Evolutionary conservation across 768 basidiomycete genomes (phyloP).

Genomic region (Suillus weaverae): DNA sequence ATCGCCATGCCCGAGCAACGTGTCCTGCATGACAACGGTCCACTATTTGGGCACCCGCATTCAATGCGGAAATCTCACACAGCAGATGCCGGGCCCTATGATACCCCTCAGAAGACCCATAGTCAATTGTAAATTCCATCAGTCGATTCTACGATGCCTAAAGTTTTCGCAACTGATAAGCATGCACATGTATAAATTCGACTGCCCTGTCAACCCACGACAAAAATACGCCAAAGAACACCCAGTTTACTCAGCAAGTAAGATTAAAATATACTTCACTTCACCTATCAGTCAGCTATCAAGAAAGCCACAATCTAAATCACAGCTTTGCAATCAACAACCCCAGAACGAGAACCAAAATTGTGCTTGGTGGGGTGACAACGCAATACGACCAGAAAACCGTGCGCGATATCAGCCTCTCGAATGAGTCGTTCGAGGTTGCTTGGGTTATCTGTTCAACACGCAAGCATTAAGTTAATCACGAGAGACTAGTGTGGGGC

Average conservation of each 20-base stretch:
- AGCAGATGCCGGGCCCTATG: no score
- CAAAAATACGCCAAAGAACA: neutral
- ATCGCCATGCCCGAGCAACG: no score
- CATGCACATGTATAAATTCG: neutral
- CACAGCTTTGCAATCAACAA: constrained; percentile 60
- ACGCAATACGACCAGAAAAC: constrained; percentile 94
- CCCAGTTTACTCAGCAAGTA: neutral
- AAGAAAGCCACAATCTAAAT: neutral
- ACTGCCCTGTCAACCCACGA: neutral
- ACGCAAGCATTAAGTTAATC: constrained; percentile 6
- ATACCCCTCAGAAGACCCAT: no score
- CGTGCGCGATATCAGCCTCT: constrained; percentile 85
- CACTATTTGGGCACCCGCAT: no score
- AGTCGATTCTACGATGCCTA: no score
- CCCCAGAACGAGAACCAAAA: constrained; percentile 74
- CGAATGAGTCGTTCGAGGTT: constrained; percentile 81
- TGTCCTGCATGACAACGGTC: no score
- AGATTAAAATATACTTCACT: neutral
- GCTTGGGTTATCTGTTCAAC: constrained; percentile 75
- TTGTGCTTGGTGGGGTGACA: constrained; percentile 83
- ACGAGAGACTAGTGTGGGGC: neutral
- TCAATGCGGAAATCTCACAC: no score
- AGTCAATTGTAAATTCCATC: no score
- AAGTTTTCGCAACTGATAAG: neutral
- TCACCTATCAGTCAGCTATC: neutral